These are phyloP conservation scores for Vigna reflexopilosa DNA, from an alignment of 306 rosid genomes.

Conservation along the genomic window DNA sequence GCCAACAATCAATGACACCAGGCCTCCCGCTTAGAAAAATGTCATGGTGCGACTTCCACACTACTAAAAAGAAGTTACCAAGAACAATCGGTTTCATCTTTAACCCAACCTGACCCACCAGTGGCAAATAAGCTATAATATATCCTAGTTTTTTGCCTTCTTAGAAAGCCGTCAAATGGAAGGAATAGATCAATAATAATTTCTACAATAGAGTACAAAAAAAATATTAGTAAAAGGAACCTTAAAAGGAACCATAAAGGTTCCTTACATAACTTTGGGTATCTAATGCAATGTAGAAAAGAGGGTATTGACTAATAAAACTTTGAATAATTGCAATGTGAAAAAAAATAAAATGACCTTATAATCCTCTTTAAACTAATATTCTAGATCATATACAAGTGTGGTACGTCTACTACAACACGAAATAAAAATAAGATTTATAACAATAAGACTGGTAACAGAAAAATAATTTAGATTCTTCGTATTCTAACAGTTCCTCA, in stretches of 20 bases:
- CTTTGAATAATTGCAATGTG: neutral
- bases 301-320: neutral
- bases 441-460: neutral
- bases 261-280: neutral
- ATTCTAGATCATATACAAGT: neutral
- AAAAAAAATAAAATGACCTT: neutral
- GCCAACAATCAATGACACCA: no score
- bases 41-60: no score
- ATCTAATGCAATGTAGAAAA: neutral
- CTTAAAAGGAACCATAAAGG: neutral
- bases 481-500: constrained; percentile 24
- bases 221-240: neutral
- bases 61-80: no score
- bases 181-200: no score
- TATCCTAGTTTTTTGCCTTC: no score
- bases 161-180: no score
- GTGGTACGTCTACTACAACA: neutral
- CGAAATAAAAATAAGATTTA: neutral
- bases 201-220: neutral
- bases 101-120: no score
- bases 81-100: no score
- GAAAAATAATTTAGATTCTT: neutral
- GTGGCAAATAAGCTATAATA: no score
- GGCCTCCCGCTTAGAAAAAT: no score
- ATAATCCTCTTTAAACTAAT: neutral